Evolutionary conservation across 805 yeast species (phyloP).

Genomic region (Maudiozyma saulgeensis): DNA sequence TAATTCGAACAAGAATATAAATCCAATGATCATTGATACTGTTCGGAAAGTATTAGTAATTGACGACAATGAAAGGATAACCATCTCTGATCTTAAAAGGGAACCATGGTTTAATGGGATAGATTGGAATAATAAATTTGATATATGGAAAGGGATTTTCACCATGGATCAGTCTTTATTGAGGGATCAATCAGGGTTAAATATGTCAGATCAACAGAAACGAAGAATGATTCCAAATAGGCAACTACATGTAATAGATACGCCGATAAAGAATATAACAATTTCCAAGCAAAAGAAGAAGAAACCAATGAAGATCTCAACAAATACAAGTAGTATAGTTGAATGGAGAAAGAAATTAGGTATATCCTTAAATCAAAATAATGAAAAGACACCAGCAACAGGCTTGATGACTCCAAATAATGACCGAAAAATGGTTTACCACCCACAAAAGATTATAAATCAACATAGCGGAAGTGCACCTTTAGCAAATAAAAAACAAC

Average conservation of each 20-base stretch:
- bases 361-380: constrained; percentile 10
- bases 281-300: constrained; percentile 23
- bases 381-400: background rate
- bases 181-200: background rate
- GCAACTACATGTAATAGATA: constrained; percentile 23
- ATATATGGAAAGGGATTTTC: constrained; percentile 40
- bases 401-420: background rate
- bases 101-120: constrained; percentile 65
- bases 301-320: constrained; percentile 23
- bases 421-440: background rate
- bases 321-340: constrained; percentile 28
- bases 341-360: constrained; percentile 31
- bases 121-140: constrained; percentile 53
- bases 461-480: no score
- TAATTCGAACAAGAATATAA: constrained; percentile 24
- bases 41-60: constrained; percentile 55
- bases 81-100: constrained; percentile 45
- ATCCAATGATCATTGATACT: constrained; percentile 55
- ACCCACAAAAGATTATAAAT: background rate
- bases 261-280: constrained; percentile 21
- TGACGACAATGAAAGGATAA: constrained; percentile 61
- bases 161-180: background rate
- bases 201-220: constrained; percentile 3
- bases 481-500: no score
- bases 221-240: constrained; percentile 13